phyloP scores from a whole-genome alignment of 176 grass and related monocot species.

The Bromus sterilis region DNA sequence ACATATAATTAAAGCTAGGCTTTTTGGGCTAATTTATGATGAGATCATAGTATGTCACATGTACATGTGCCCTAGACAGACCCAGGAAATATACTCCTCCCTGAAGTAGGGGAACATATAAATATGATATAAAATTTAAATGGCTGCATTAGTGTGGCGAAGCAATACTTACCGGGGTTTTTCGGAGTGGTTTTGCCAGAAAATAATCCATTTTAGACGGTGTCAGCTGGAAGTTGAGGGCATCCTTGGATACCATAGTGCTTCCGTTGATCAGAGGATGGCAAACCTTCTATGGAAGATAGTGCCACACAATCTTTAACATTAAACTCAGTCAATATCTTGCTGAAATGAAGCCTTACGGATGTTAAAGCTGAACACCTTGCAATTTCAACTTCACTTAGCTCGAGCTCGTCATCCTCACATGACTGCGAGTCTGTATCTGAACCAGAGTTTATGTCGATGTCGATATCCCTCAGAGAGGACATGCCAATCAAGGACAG shows the following conservation, averaged over 20 bases:
- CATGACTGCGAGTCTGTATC: neutral
- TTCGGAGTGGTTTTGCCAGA: neutral
- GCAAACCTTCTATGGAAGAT: conserved; percentile 9
- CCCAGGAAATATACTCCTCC: neutral
- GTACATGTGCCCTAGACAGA: too few relatives aligned
- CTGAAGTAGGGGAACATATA: neutral
- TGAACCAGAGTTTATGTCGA: neutral
- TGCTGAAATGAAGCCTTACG: conserved; percentile 8
- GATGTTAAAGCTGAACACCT: neutral
- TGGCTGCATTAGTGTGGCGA: neutral
- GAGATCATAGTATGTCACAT: too few relatives aligned
- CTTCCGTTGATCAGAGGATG: neutral
- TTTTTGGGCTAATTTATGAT: too few relatives aligned
- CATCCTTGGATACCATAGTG: neutral
- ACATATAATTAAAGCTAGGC: too few relatives aligned
- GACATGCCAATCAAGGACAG: conserved; percentile 19
- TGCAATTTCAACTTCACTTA: conserved; percentile 18
- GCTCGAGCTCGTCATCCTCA: neutral
- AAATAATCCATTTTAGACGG: neutral
- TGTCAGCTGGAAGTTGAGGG: neutral
- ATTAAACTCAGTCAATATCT: neutral
- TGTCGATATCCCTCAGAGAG: neutral
- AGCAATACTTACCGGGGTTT: neutral
- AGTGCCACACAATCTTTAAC: conserved; percentile 8
- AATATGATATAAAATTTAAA: neutral